Base-by-base conservation (phyloP, 306 rosid species). In the Citrullus amarus region DNA sequence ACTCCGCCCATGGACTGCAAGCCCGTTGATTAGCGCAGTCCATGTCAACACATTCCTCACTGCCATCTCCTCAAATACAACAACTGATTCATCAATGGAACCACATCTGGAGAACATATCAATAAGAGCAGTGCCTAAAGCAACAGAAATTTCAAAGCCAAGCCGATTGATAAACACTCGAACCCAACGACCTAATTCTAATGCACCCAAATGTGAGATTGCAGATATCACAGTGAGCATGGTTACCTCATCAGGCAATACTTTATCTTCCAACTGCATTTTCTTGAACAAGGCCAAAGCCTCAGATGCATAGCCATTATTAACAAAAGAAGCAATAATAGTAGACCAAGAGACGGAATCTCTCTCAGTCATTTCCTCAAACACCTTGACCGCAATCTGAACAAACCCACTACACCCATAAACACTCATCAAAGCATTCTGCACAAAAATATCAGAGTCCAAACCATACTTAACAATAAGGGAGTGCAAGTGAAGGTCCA, bases 41-140 rank as follows among this genome's bases (percentile, higher is more conserved):
- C 93, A 90, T 0, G 91, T 86, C 48, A 85, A 79, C 6, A 90
- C 73, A 20, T 86, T 90, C 65, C 85, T 82, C 0, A 73, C 78
- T 9, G 79, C 83, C 91, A 90, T 90, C 80, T 83, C 86, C 34
- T 85, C 76, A 4, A 90, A 90, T 78, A 88, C 83, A 76, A 76
- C 79, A 56, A 86, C 58, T 2, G 90, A 86, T 54, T 86, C 87
- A 74, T 83, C 89, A 65, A 88, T 83, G 13, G 80, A 79, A 28
- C 93, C 93, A 53, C 91, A 90, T 50, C 90, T 80, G 0, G 93
- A 90, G 56, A 88, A 88, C 91, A 90, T 88, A 28, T 90, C 84
- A 70, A 90, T 55, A 50, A 90, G 90, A 25, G 93, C 88, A 43
- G 89, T 83, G 17, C 91, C 91, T 66, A 90, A 28, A 55, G 89